These are phyloP conservation scores for Samsoniella hepiali DNA, from an alignment of 2,329 filamentous ascomycete genomes.

Conservation along the genomic window DNA sequence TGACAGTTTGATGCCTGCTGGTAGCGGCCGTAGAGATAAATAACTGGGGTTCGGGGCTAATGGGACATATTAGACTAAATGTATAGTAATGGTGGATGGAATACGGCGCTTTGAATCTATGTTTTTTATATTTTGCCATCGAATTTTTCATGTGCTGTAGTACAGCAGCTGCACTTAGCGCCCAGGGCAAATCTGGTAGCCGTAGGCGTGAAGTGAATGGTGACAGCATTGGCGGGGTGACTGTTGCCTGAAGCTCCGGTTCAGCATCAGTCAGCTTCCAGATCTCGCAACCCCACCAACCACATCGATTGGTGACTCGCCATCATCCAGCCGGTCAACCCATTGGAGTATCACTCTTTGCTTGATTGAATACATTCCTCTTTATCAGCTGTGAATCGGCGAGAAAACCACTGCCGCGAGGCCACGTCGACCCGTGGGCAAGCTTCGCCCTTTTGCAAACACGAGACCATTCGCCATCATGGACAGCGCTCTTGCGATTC, in stretches of 20 bases:
- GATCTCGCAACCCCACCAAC: slow-evolving; percentile 12
- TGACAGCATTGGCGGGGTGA: not conserved
- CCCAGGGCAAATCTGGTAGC: not conserved
- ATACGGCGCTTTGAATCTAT: slow-evolving; percentile 1
- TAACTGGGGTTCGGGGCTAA: not conserved
- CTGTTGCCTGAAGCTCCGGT: slow-evolving; percentile 11
- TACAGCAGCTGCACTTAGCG: not conserved
- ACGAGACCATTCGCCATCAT: slow-evolving; percentile 25
- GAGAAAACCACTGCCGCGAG: not conserved
- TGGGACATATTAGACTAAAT: slow-evolving; percentile 12
- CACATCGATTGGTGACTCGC: not conserved
- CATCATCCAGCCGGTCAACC: not conserved
- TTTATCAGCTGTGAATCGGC: not conserved
- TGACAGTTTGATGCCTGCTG: not conserved
- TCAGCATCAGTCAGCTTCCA: slow-evolving; percentile 5
- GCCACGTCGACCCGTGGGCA: slow-evolving; percentile 2
- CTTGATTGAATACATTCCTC: not conserved
- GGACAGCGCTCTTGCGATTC: slow-evolving; percentile 30
- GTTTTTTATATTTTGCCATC: not conserved
- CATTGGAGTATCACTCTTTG: not conserved
- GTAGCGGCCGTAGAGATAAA: not conserved
- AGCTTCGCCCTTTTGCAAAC: not conserved
- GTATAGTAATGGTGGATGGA: slow-evolving; percentile 6
- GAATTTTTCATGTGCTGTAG: not conserved
- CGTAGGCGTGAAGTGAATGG: not conserved